Conservation (phyloP, 1,284 basidiomycete species). For the Abortiporus biennis region DNA sequence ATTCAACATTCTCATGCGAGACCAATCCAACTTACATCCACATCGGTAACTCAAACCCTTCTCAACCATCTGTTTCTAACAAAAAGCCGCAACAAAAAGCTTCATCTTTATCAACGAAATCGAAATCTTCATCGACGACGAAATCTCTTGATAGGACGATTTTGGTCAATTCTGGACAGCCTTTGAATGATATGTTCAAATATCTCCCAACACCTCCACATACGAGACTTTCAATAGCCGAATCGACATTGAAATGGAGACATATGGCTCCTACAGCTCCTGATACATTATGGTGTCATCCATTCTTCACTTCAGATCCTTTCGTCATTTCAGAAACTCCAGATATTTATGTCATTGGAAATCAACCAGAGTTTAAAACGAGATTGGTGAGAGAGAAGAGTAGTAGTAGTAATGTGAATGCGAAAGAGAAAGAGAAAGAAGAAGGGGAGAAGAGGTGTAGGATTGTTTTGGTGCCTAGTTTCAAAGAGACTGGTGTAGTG, state of each 20-base stretch:
- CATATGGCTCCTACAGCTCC: constrained; percentile 98
- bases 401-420: no score
- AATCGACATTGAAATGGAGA: constrained; percentile 84
- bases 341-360: constrained; percentile 89
- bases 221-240: constrained; percentile 69
- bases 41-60: constrained; percentile 29
- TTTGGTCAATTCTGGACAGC: constrained; percentile 86
- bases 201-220: constrained; percentile 71
- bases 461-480: constrained; percentile 81
- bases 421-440: constrained; percentile 12
- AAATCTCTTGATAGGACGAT: constrained; percentile 42
- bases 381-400: constrained; percentile 45
- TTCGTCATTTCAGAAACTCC: constrained; percentile 85
- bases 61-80: constrained; percentile 14
- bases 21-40: constrained; percentile 91
- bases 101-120: constrained; percentile 13
- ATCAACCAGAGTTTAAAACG: constrained; percentile 82
- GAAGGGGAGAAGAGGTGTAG: constrained; percentile 49
- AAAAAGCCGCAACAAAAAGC: constrained; percentile 15
- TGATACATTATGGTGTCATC: constrained; percentile 98
- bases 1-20: constrained; percentile 68
- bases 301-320: constrained; percentile 84
- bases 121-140: constrained; percentile 13
- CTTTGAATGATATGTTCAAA: constrained; percentile 92
- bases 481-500: constrained; percentile 60